Conservation (phyloP, 1,284 basidiomycete genomes). For the Phellinidium pouzarii region DNA sequence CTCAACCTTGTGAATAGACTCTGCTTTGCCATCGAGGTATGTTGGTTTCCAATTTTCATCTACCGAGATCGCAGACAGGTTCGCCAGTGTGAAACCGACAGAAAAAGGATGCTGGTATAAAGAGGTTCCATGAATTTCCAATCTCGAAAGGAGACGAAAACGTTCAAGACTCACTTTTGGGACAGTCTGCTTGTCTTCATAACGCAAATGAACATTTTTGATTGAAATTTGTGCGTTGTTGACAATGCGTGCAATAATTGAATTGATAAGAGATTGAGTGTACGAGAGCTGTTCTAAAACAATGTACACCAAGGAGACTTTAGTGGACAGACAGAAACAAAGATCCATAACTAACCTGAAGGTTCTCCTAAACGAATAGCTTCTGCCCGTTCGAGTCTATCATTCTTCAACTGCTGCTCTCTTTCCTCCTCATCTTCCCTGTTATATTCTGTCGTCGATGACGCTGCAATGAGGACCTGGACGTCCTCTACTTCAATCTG, state of each 20-base stretch:
- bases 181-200: slow-evolving; percentile 92
- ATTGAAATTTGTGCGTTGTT: slow-evolving; percentile 97
- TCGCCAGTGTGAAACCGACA: slow-evolving; percentile 85
- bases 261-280: slow-evolving; percentile 76
- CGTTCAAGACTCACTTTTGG: slow-evolving; percentile 59
- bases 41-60: slow-evolving; percentile 90
- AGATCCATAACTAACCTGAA: slow-evolving; percentile 32
- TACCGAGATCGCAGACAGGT: slow-evolving; percentile 92
- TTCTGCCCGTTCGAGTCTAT: slow-evolving; percentile 87
- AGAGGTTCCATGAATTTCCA: background rate
- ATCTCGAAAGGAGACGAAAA: background rate
- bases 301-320: background rate
- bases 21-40: slow-evolving; percentile 87
- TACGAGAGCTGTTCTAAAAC: slow-evolving; percentile 1
- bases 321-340: background rate
- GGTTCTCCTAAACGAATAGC: slow-evolving; percentile 70
- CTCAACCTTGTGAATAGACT: slow-evolving; percentile 84
- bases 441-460: slow-evolving; percentile 65
- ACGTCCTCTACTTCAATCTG: slow-evolving; percentile 93
- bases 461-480: slow-evolving; percentile 88
- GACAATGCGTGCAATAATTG: slow-evolving; percentile 86
- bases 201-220: slow-evolving; percentile 92
- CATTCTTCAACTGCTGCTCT: slow-evolving; percentile 81
- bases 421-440: slow-evolving; percentile 82
- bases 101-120: slow-evolving; percentile 87